Percentiles rank a stretch among this genome's conserved stretches.
phyloP scores from a whole-genome alignment of 306 rosid genomes.

The Pyrus communis region DNA sequence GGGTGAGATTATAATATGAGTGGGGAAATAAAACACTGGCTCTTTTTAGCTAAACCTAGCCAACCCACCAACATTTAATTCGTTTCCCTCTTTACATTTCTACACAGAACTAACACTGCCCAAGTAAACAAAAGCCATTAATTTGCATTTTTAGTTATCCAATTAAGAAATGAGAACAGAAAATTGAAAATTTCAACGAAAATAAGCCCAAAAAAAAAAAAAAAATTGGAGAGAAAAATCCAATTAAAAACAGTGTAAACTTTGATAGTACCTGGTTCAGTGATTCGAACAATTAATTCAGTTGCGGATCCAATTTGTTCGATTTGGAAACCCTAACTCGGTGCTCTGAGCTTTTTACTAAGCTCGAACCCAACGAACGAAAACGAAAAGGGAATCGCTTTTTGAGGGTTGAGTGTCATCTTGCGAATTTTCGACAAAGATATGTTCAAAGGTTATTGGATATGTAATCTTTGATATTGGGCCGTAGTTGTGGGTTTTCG shows the following conservation, averaged over 20 bases:
- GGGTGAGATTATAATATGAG: too few relatives aligned
- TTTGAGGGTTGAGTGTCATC: not conserved
- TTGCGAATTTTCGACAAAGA: not conserved
- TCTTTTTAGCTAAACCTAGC: not conserved
- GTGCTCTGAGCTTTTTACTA: not conserved
- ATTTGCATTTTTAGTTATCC: not conserved
- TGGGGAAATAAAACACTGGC: too few relatives aligned
- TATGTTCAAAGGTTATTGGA: not conserved
- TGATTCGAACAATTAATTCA: not conserved
- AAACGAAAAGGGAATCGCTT: not conserved
- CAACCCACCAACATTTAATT: not conserved
- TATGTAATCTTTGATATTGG: not conserved
- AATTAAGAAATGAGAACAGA: not conserved
- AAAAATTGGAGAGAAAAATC: not conserved
- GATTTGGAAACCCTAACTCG: constrained; percentile 6
- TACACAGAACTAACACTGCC: not conserved
- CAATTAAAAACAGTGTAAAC: not conserved
- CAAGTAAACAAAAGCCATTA: not conserved
- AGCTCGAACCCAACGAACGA: not conserved
- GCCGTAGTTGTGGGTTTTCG: not conserved
- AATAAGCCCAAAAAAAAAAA: not conserved
- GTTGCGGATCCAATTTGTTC: not conserved
- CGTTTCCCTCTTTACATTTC: not conserved
- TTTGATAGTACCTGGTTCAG: not conserved
- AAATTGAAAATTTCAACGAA: not conserved